These are phyloP conservation scores for Uncinocarpus reesii DNA, from an alignment of 2,329 filamentous ascomycete species.

Conservation along the genomic window DNA sequence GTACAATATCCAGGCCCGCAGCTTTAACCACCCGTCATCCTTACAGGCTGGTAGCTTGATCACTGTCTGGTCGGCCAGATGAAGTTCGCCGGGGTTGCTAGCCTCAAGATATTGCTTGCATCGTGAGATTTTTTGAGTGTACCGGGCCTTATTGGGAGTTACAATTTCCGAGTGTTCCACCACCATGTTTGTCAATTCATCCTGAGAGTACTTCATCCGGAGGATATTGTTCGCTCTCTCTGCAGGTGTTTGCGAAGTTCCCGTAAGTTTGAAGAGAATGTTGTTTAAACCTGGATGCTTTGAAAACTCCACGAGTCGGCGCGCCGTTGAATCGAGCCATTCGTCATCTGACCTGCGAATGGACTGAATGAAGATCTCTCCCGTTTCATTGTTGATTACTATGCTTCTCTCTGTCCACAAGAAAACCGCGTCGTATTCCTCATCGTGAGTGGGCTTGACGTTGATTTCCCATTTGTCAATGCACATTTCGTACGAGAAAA, in stretches of 20 bases:
- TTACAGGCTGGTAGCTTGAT: conserved; percentile 39
- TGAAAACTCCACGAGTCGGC: conserved; percentile 21
- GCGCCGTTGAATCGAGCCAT: conserved; percentile 31
- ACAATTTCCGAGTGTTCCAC: conserved; percentile 21
- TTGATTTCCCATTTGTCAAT: conserved; percentile 36
- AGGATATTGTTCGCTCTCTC: neutral
- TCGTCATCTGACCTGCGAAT: conserved; percentile 45
- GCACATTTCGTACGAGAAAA: conserved; percentile 74
- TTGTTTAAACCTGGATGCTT: conserved; percentile 1
- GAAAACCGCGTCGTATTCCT: conserved; percentile 48
- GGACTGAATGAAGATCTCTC: conserved; percentile 56
- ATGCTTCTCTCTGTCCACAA: conserved; percentile 67
- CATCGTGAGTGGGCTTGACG: conserved; percentile 36
- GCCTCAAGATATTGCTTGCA: conserved; percentile 64
- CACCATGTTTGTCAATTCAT: conserved; percentile 22
- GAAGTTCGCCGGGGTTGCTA: conserved; percentile 38
- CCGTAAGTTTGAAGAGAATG: conserved; percentile 8
- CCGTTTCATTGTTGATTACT: conserved; percentile 60
- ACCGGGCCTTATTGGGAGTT: conserved; percentile 39
- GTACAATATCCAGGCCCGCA: conserved; percentile 59
- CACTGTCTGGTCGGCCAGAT: conserved; percentile 60
- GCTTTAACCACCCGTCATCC: conserved; percentile 21
- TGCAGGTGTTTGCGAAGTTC: neutral
- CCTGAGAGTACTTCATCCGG: conserved; percentile 7
- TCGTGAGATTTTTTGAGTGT: conserved; percentile 53